Base-by-base conservation (phyloP, 2,329 filamentous ascomycete genomes). In the Fusarium cyanostomum region DNA sequence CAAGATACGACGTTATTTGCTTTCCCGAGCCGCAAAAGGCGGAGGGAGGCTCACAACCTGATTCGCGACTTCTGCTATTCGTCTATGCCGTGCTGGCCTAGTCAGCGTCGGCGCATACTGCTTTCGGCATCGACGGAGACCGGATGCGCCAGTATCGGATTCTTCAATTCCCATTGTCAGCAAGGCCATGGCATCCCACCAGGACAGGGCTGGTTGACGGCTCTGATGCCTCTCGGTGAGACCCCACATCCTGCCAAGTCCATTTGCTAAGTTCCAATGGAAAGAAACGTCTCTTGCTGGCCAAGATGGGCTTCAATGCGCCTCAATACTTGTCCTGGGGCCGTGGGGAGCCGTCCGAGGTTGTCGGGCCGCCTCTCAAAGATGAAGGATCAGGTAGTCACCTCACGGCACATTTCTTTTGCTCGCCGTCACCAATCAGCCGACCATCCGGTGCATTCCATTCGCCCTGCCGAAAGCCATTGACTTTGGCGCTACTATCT, bases 371-470 rank as follows among this genome's bases (percentile, higher is more conserved):
- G 31, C 49, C n/a, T 33, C 38, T 33, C 46, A 18, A 15, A 34
- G 28, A 27, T 50, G 18, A 34, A 24, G 27, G 26, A 7, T 30
- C 16, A 15, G 7, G 10, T 8, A n/a, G 42, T 61, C 33, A 35
- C 38, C 27, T 38, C 10, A n/a, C 18, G 44, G 26, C 41, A 45
- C 21, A 21, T 35, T 39, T 33, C 33, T 37, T 35, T 35, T 53
- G 15, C 21, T 38, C 34, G 28, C 24, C 28, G 38, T 16, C 50
- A 28, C 31, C 45, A n/a, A 38, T 43, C 56, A 46, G 48, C 34
- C 37, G 52, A 53, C 43, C 33, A 44, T 33, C 21, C 38, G 24
- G 44, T 30, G 46, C 27, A 50, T 60, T 56, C 42, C 39, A 43
- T 53, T 26, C n/a, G 44, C 13, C 43, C 16, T 28, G 41, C 37